These are phyloP conservation scores for Pyrrhoderma noxium DNA, from an alignment of 1,284 basidiomycete genomes.

Conservation along the genomic window DNA sequence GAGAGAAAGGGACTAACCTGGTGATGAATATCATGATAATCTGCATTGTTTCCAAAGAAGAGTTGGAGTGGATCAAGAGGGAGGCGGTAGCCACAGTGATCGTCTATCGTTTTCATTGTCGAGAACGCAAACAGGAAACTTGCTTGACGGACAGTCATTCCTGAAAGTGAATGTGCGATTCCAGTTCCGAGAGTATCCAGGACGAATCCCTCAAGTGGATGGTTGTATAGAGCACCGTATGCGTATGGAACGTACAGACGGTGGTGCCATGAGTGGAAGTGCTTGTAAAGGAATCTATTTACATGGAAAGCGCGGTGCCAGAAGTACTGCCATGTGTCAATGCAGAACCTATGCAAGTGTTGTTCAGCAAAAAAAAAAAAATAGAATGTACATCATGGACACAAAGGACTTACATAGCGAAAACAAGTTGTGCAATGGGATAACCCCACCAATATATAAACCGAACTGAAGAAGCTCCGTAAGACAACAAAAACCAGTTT, in stretches of 20 bases:
- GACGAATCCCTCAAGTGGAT: conserved; percentile 90
- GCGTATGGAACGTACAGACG: conserved; percentile 96
- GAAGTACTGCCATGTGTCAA: conserved; percentile 99
- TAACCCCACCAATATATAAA: conserved; percentile 94
- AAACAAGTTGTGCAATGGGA: conserved; percentile 67
- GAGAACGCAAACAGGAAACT: conserved; percentile 80
- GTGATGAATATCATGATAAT: conserved; percentile 99
- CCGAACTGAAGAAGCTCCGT: conserved; percentile 53
- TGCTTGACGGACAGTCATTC: conserved; percentile 81
- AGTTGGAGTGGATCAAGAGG: conserved; percentile 89
- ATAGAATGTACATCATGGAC: neutral
- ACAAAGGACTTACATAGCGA: conserved; percentile 82
- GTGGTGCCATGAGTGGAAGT: conserved; percentile 94
- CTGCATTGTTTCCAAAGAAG: conserved; percentile 87
- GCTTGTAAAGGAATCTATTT: conserved; percentile 87
- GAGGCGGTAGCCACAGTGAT: conserved; percentile 90
- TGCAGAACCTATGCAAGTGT: conserved; percentile 61
- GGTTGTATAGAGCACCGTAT: conserved; percentile 96
- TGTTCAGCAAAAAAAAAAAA: conserved; percentile 14
- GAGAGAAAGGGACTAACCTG: conserved; percentile 45
- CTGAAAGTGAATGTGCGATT: conserved; percentile 64
- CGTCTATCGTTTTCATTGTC: conserved; percentile 93
- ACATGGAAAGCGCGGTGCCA: conserved; percentile 89
- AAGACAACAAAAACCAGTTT: conserved; percentile 29
- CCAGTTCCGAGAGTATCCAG: conserved; percentile 83